Base-by-base conservation (phyloP, 371 early-diverging fungal genomes). In the Lichtheimia ornata region DNA sequence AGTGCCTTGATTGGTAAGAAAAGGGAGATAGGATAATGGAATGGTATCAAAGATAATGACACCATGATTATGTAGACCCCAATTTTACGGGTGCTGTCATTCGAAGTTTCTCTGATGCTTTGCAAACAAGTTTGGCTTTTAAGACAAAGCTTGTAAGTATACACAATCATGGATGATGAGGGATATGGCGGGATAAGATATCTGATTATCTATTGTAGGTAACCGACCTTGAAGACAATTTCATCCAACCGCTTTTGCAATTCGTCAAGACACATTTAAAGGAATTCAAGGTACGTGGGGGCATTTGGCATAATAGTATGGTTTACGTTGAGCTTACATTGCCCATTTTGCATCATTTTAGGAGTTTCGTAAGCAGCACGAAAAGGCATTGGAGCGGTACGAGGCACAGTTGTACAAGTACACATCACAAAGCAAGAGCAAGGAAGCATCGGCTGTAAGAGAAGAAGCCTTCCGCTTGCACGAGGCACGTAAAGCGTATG, bases 381-480 rank as follows among this genome's bases (percentile, higher is more conserved):
- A 89, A 62, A 80, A 81, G 44, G 69, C 76, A 12, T 60, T 84
- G 54, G 89, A 90, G 52, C 70, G 74, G 54, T 90, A 89, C 64
- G 92, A 91, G 58, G 65, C 77, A 25, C 87, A 87, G 41, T 60
- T 88, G 7, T 65, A 71, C 28, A 85, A 79, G 64, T 89, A 88
- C 59, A 71, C 74, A 13, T 68, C 74, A 20, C 80, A 85, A 51
- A 84, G 84, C 41, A 84, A 86, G 28, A 70, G 84, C 28, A 89
- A 90, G 53, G 92, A 91, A 60, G 73, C 85, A 9, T 81, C 83
- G 12, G 86, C 86, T 4, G 61, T 88, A 41, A 71, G 83, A 27
- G 91, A 90, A 72, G 89, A 91, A 47, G 89, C 89, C 2, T 88
- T 85, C 50, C 74, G 84, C 41, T 69, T 90, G 44, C 86, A 80